Evolutionary conservation across 2,329 filamentous ascomycete species (phyloP), one percentile per base, ranked within the genome.

Genomic region (Coniochaeta sp.): DNA sequence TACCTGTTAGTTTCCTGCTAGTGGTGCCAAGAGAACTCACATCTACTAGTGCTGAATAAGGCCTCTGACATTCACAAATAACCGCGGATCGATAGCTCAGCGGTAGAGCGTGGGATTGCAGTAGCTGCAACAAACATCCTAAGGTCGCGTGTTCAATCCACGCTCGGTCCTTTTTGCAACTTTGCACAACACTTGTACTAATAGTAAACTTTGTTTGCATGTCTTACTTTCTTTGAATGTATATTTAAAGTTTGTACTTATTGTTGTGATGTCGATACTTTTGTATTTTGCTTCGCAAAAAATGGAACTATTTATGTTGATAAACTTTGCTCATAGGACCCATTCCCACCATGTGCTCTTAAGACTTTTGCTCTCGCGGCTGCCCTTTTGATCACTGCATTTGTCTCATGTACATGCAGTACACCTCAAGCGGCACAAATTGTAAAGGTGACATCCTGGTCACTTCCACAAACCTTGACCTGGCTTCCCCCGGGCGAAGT

Each of bases 401-500:
- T 40, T 5, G 10, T 8, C 16, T 17, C 16, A 40, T 5, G 17
- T 9, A 40, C n/a, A 38, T 17, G 16, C 38, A 16, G 16, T 38
- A 32, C 30, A 32, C 30, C 24, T 36, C 30, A 55, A 24, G 54
- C 54, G 61, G 69, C 70, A 44, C 75, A 77, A 4, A 77, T 68
- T 8, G 72, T 73, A 58, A 77, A 59, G 1, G 67, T 70, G 0
- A 76, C 69, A 59, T 75, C 70, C 61, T 70, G 65, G 2, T 62
- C 60, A 2, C 67, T 62, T 12, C 62, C 67, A 61, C 75, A 77
- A 2, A 65, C 66, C 69, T 75, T 75, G 54, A 73, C 72, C 67
- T 77, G 73, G 61, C 70, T 73, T 0, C 73, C 73, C 0, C 67
- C 71, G 0, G 73, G 73, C 9, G 71, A 71, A 7, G 67, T 64